Conservation (phyloP, 257 asterid species). For the Verbascum thapsus region DNA sequence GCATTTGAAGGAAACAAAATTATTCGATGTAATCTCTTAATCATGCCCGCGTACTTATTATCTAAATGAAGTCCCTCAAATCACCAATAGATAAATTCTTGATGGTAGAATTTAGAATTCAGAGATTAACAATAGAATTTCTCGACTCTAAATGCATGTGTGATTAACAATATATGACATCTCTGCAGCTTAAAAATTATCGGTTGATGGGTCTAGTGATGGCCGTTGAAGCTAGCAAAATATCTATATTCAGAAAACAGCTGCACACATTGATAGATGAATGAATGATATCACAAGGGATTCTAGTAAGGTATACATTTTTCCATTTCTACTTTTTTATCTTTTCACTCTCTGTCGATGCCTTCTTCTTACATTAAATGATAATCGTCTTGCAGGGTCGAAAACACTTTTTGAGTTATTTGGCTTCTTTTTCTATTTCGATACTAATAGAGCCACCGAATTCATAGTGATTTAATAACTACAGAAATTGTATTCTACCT, state of each 20-base stretch:
- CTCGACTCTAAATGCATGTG: no score
- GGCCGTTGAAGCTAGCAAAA: slow-evolving; percentile 72
- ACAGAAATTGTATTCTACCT: neutral
- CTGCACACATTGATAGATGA: slow-evolving; percentile 62
- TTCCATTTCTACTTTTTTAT: neutral
- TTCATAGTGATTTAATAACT: neutral
- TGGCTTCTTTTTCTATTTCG: neutral
- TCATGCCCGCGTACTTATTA: no score
- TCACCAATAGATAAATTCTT: no score
- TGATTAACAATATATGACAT: neutral
- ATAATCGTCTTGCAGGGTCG: neutral
- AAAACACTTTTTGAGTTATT: neutral
- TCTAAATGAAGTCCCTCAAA: no score
- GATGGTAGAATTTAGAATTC: no score
- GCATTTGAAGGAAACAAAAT: no score
- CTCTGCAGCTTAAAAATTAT: slow-evolving; percentile 77
- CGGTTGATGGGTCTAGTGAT: slow-evolving; percentile 70
- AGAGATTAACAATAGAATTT: no score
- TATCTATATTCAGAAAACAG: slow-evolving; percentile 54
- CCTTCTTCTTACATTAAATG: slow-evolving; percentile 17
- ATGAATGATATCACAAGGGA: slow-evolving; percentile 42
- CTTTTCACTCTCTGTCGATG: neutral
- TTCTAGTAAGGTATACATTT: slow-evolving; percentile 27
- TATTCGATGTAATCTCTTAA: no score
- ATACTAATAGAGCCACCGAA: neutral